Conservation (phyloP, 371 early-diverging fungal species). For the Parasitella parasitica region DNA sequence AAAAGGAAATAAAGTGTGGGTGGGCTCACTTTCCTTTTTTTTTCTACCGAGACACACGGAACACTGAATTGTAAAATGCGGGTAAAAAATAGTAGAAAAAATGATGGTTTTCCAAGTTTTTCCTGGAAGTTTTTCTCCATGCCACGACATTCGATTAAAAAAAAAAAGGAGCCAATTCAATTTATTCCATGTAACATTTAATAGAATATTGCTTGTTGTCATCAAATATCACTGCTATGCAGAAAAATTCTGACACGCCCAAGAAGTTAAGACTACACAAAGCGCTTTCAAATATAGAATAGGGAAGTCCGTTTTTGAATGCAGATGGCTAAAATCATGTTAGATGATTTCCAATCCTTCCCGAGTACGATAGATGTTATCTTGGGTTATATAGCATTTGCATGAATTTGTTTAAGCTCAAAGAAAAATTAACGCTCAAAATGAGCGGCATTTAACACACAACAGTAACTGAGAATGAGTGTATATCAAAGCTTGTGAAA, state of each 20-base stretch:
- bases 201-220: background rate
- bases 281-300: background rate
- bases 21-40: background rate
- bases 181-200: background rate
- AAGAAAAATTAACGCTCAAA: too few relatives aligned
- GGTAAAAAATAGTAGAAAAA: conserved; percentile 3
- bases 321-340: background rate
- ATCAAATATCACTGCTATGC: background rate
- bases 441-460: too few relatives aligned
- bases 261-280: background rate
- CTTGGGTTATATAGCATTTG: background rate
- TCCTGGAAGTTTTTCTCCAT: too few relatives aligned
- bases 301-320: background rate
- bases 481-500: too few relatives aligned
- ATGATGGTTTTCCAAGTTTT: conserved; percentile 9
- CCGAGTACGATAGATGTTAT: background rate
- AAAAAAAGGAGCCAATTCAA: background rate
- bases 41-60: background rate
- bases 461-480: too few relatives aligned
- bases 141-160: background rate
- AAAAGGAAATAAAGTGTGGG: background rate
- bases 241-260: background rate
- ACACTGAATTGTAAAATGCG: conserved; percentile 7
- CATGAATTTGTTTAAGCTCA: too few relatives aligned
- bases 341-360: background rate